phyloP scores from a whole-genome alignment of 2,329 filamentous ascomycete species.

The Ascochyta fabae region DNA sequence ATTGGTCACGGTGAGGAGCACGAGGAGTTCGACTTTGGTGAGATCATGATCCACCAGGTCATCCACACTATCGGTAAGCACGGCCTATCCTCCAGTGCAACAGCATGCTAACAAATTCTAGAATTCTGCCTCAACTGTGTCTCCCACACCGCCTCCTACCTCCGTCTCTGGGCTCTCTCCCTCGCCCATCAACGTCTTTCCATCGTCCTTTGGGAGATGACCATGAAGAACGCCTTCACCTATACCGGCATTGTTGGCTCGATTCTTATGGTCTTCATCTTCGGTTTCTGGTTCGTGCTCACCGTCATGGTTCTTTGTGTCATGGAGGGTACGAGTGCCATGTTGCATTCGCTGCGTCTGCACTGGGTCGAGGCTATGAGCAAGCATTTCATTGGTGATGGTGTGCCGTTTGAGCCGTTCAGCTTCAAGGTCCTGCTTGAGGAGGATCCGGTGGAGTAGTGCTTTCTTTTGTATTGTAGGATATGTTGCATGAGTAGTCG shows the following conservation, averaged over 20 bases:
- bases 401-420: conserved; percentile 84
- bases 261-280: conserved; percentile 80
- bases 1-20: conserved; percentile 76
- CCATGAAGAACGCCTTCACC: conserved; percentile 76
- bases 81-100: not conserved
- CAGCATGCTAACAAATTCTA: conserved; percentile 48
- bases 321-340: conserved; percentile 96
- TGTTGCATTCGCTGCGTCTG: conserved; percentile 89
- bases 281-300: conserved; percentile 89
- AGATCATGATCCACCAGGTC: conserved; percentile 98
- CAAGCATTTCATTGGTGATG: conserved; percentile 93
- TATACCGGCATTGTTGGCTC: conserved; percentile 72
- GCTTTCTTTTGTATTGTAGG: conserved; percentile 20
- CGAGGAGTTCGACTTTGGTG: conserved; percentile 96
- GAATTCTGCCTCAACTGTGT: conserved; percentile 99
- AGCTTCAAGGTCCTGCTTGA: conserved; percentile 85
- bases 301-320: conserved; percentile 81
- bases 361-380: conserved; percentile 99
- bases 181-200: conserved; percentile 98
- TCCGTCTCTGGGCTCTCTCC: conserved; percentile 96
- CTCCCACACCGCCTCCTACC: conserved; percentile 97
- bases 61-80: conserved; percentile 96
- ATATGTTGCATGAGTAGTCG: conserved; percentile 15
- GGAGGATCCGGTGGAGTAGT: conserved; percentile 66
- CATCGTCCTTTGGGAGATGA: conserved; percentile 96